Evolutionary conservation across 345 rosid species (phyloP), one percentile per base, ranked within the genome.

Genomic region (Microcos paniculata): DNA sequence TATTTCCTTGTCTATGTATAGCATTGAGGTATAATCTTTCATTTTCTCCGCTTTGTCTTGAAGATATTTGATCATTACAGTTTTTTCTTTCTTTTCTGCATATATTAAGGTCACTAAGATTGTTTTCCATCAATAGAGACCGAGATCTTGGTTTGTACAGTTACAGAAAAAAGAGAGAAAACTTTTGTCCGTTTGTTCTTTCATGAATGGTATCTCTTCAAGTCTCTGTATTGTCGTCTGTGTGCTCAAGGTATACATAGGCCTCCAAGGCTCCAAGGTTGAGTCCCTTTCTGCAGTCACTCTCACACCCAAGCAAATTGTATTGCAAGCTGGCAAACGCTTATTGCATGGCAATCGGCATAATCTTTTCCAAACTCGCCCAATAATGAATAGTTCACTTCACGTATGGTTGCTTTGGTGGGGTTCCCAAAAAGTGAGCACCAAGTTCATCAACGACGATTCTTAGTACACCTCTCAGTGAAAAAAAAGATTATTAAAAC

Each of bases 61-160:
- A n/a, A n/a, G n/a, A 7, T 55, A 13, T 24, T 52, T 71, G 1
- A 35, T 53, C 18, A 61, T 52, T 72, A 64, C 33, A 72, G 43
- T 65, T 59, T 14, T 71, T 76, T 71, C 49, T 74, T 73, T 55
- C 21, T 76, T 78, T 71, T 74, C 66, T 72, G 73, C 63, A 77
- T 70, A 76, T 53, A 42, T 38, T 70, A 78, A 75, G 72, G 45
- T 57, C 52, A 21, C 46, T 58, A 69, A 62, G 68, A 33, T 46
- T 26, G 59, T 64, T 62, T 49, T 59, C 45, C 45, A 56, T 71
- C 23, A 45, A 42, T 24, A 56, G 43, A 66, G 73, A 59, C 45
- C 62, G 64, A 63, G 49, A 62, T 43, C 28, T 56, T 82, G 80
- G 53, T 58, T 80, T 84, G 89, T 81, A 81, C 85, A 86, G 80